Evolutionary conservation across 2,329 filamentous ascomycete genomes (phyloP), one percentile per base, ranked within the genome.

Genomic region (Venturia oleaginea): DNA sequence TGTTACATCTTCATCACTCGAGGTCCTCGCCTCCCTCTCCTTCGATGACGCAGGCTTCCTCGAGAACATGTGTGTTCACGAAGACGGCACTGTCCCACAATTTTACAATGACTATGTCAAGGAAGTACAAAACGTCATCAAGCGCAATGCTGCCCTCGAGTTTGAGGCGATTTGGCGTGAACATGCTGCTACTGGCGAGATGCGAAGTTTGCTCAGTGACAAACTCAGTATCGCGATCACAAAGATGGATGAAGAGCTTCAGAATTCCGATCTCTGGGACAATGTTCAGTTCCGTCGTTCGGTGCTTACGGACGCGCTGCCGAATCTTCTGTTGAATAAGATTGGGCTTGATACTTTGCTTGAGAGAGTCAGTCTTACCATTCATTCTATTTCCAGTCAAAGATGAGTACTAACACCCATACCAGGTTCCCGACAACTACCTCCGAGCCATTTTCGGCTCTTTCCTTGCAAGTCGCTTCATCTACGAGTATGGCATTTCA

Each of bases 111-210:
- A 86, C 54, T 99, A 99, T 72, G 94, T 99, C 71, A 89, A 89
- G 74, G 84, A 92, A 72, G 94, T 99, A 2, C 94, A 99, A 78
- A 84, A 85, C 68, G 92, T 88, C 72, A 97, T 99, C 75, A 86
- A 90, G 76, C 86, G 92, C 70, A 99, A 99, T 70, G 94, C 94
- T 2, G 82, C 86, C 19, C 86, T 99, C 42, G 94, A 99, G 77
- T 99, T 99, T 70, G 94, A 99, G 79, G 94, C 94, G 54, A 95
- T 99, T 78, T 99, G 94, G 94, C 86, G 91, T 68, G 94, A 99
- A 77, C 86, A 96, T 73, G 86, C 94, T 77, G 78, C 87, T 74
- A 96, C 90, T 1, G 90, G 91, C 62, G 81, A 87, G 64, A 79
- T 91, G 27, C 86, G 92, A 67, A 95, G 91, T 67, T 85, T 92